phyloP scores from a whole-genome alignment of 2,329 filamentous ascomycete genomes.

The Dactylellina drechsleri region DNA sequence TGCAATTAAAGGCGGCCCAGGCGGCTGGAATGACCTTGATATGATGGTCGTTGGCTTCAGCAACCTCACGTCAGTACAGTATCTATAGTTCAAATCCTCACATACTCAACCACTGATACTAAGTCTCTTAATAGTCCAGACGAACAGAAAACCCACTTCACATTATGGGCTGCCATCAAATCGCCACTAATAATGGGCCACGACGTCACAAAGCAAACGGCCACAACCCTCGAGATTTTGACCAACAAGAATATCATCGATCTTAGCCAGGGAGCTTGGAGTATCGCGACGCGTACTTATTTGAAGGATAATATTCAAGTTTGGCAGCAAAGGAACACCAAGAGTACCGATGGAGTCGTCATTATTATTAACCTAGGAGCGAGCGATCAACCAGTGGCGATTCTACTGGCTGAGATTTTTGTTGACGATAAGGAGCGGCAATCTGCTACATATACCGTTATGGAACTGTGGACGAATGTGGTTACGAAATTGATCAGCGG shows the following conservation, averaged over 20 bases:
- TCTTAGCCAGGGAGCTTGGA: constrained; percentile 62
- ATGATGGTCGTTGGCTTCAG: constrained; percentile 63
- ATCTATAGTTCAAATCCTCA: background rate
- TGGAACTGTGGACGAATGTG: constrained; percentile 2
- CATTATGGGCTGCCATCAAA: constrained; percentile 65
- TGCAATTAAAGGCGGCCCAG: background rate
- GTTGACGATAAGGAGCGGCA: background rate
- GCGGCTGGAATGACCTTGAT: constrained; percentile 59
- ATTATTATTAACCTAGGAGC: constrained; percentile 57
- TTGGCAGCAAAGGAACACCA: constrained; percentile 58
- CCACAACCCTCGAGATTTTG: constrained; percentile 62
- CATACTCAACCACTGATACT: background rate
- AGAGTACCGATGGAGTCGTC: constrained; percentile 60
- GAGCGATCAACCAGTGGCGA: background rate
- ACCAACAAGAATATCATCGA: constrained; percentile 64
- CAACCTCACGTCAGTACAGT: constrained; percentile 53
- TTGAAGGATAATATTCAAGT: constrained; percentile 22
- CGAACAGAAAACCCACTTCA: constrained; percentile 58
- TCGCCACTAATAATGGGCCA: constrained; percentile 64
- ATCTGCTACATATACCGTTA: background rate
- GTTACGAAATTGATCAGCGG: background rate
- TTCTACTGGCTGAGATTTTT: background rate
- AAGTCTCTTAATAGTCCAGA: background rate
- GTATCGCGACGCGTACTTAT: constrained; percentile 56
- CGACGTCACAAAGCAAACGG: constrained; percentile 60